Evolutionary conservation across 2,329 filamentous ascomycete genomes (phyloP), one percentile per base, ranked within the genome.

Genomic region (Neofusicoccum parvum): DNA sequence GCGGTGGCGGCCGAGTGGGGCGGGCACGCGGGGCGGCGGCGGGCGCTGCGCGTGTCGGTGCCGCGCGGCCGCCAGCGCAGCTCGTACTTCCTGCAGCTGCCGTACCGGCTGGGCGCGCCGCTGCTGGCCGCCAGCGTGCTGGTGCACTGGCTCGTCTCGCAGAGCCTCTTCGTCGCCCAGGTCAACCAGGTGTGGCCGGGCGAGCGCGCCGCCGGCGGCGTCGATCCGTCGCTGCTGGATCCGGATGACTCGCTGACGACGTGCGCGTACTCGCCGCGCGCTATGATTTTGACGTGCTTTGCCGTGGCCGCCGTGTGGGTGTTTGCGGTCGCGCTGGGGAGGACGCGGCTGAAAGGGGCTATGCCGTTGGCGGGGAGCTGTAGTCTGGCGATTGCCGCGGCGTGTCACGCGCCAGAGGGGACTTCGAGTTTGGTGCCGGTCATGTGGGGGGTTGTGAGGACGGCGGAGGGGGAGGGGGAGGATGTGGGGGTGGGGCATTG

Each of bases 291-390:
- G 41, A 51, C 39, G n/a, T 64, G 67, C 36, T 43, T 62, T 11
- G 53, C 51, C 58, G 64, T 9, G 10, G 17, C 34, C 2, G 49
- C 36, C 3, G 59, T 64, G 14, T 36, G 27, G 3, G 12, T 59
- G 10, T 50, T 49, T 14, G 41, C 68, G 37, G 12, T 65, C 50
- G 37, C 87, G 74, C 81, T 82, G 48, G 90, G 90, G 77, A 91
- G 91, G 0, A 88, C 89, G 2, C 89, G 88, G 2, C 89, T 90
- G 12, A 92, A 82, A 7, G 88, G 89, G n/a, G 92, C 82, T 67
- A 92, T 92, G 67, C 91, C 91, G 76, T 91, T 93, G 81, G 92
- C 90, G 36, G 88, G 90, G 68, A 93, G 81, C 78, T 90, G 89
- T 34, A 94, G 72, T 65, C 39, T 70, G 4, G 67, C 68, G 2